phyloP scores from a whole-genome alignment of 2,329 filamentous ascomycete species.

The Trichoderma semiorbis region DNA sequence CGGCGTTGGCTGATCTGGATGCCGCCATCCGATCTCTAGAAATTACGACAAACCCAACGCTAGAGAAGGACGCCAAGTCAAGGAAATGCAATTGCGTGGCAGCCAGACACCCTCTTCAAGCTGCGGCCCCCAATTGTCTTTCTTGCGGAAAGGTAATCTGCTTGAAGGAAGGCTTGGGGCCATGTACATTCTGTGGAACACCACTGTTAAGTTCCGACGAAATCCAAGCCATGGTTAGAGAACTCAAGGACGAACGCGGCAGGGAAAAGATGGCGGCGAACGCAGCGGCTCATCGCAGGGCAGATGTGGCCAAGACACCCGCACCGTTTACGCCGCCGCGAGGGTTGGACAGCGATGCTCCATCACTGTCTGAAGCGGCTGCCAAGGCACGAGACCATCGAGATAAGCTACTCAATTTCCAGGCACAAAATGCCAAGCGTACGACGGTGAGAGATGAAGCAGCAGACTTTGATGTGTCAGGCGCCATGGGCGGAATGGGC shows the following conservation, averaged over 20 bases:
- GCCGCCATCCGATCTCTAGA: conserved; percentile 86
- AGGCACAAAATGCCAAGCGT: conserved; percentile 78
- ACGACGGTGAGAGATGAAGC: conserved; percentile 88
- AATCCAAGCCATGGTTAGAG: conserved; percentile 78
- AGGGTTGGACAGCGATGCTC: conserved; percentile 31
- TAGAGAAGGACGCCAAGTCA: conserved; percentile 48
- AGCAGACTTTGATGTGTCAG: conserved; percentile 54
- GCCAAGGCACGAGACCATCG: conserved; percentile 72
- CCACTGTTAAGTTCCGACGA: conserved; percentile 70
- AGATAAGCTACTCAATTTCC: conserved; percentile 76
- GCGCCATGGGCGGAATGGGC: conserved; percentile 43
- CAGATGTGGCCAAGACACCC: conserved; percentile 61
- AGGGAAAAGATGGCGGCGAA: conserved; percentile 82
- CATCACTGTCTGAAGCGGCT: conserved; percentile 53
- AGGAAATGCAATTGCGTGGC: conserved; percentile 86
- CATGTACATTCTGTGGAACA: conserved; percentile 84
- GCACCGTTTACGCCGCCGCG: conserved; percentile 56
- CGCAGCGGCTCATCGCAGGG: conserved; percentile 63
- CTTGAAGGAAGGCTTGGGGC: conserved; percentile 87
- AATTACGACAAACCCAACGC: conserved; percentile 81
- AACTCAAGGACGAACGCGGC: conserved; percentile 80
- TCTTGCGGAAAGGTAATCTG: conserved; percentile 94
- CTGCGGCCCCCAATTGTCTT: conserved; percentile 89
- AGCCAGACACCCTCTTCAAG: conserved; percentile 78
- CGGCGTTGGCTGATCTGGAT: conserved; percentile 66